phyloP scores from a whole-genome alignment of 257 asterid genomes.

The Ocimum tenuiflorum region DNA sequence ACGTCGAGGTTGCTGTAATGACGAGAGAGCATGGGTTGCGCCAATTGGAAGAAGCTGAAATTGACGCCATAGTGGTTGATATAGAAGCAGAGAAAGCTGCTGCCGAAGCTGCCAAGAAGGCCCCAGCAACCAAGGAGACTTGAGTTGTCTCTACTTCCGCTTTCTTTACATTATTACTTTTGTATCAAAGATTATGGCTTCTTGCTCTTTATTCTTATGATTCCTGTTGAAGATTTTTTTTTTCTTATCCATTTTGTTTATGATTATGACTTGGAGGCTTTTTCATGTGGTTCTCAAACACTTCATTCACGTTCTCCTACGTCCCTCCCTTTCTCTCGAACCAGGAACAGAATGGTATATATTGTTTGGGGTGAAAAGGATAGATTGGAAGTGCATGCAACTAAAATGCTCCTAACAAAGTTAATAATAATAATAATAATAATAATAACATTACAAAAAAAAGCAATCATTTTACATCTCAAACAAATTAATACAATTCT shows the following conservation, averaged over 20 bases:
- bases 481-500: no score
- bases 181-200: constrained; percentile 16
- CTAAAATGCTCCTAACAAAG: no score
- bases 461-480: no score
- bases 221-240: background rate
- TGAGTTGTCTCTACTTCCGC: constrained; percentile 21
- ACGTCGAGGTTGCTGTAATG: constrained; percentile 94
- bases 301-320: no score
- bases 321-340: background rate
- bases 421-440: no score
- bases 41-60: constrained; percentile 94
- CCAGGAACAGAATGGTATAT: no score
- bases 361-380: no score
- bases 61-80: constrained; percentile 78
- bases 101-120: constrained; percentile 97
- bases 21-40: constrained; percentile 65
- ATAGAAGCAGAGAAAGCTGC: constrained; percentile 95
- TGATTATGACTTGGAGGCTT: background rate
- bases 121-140: constrained; percentile 46
- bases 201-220: constrained; percentile 7
- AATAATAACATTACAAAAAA: no score
- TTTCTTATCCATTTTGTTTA: background rate
- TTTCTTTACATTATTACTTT: background rate
- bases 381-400: no score
- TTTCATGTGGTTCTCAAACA: no score